phyloP scores from a whole-genome alignment of 2,329 filamentous ascomycete genomes.

The Tricladium varicosporioides region DNA sequence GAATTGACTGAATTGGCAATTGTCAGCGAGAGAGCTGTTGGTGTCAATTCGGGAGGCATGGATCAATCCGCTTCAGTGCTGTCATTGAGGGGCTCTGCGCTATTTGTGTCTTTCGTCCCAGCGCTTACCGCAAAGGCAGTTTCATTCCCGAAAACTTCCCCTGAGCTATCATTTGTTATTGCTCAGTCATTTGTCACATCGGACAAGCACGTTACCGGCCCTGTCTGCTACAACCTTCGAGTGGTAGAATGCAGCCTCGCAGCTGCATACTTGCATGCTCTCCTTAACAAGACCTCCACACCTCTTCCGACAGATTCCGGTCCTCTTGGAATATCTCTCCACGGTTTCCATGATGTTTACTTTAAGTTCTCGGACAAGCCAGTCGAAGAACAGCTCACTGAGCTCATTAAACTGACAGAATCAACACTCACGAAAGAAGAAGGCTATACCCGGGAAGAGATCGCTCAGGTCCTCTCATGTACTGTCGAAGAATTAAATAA shows the following conservation, averaged over 20 bases:
- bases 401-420: slow-evolving; percentile 67
- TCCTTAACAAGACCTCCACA: slow-evolving; percentile 54
- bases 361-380: slow-evolving; percentile 48
- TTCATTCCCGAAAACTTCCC: slow-evolving; percentile 75
- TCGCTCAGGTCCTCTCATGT: slow-evolving; percentile 69
- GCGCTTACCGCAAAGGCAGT: slow-evolving; percentile 73
- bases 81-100: slow-evolving; percentile 77
- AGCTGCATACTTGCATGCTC: slow-evolving; percentile 64
- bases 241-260: slow-evolving; percentile 95
- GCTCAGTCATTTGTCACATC: slow-evolving; percentile 92
- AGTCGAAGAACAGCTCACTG: slow-evolving; percentile 65
- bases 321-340: slow-evolving; percentile 78
- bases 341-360: slow-evolving; percentile 82
- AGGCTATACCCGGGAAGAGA: slow-evolving; percentile 86
- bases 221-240: slow-evolving; percentile 92
- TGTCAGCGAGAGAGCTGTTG: slow-evolving; percentile 88
- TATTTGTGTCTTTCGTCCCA: slow-evolving; percentile 89
- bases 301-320: slow-evolving; percentile 73
- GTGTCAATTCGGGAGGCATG: slow-evolving; percentile 98
- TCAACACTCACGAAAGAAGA: slow-evolving; percentile 73
- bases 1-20: slow-evolving; percentile 90
- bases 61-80: slow-evolving; percentile 97
- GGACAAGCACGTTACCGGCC: slow-evolving; percentile 92
- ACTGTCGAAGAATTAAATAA: slow-evolving; percentile 69
- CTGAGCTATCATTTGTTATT: slow-evolving; percentile 87